A percentile compares a stretch with the other conserved stretches of the same genome.
These are phyloP conservation scores for Backusella tuberculispora DNA, from an alignment of 192 early-diverging fungal genomes.

Conservation along the genomic window DNA sequence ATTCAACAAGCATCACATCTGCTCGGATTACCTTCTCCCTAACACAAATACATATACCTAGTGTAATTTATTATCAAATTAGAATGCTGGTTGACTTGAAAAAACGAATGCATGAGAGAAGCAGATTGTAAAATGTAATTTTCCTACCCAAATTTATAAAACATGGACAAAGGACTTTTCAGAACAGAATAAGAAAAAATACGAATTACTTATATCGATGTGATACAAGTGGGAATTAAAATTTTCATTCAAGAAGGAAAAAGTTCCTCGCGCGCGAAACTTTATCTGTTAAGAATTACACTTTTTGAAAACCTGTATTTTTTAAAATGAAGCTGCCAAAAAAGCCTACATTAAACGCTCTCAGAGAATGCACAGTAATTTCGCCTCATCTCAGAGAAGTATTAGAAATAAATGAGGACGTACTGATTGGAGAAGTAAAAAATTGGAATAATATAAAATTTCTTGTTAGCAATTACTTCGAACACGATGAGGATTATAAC, in stretches of 20 bases:
- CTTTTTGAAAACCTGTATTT: too few relatives aligned
- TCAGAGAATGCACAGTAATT: conserved; percentile 9
- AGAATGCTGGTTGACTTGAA: conserved; percentile 4
- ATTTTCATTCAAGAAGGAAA: too few relatives aligned
- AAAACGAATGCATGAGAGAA: conserved; percentile 1
- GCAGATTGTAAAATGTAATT: conserved; percentile 1
- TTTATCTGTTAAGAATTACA: too few relatives aligned
- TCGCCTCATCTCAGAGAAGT: neutral
- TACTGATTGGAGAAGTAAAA: neutral
- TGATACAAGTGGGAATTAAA: too few relatives aligned
- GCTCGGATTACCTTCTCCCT: conserved; percentile 17
- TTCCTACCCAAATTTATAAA: neutral
- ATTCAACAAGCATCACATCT: neutral
- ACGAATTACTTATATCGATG: too few relatives aligned
- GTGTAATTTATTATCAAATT: neutral
- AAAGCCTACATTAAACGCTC: conserved; percentile 8
- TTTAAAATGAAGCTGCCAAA: conserved; percentile 1
- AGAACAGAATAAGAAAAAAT: neutral
- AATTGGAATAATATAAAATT: conserved; percentile 7
- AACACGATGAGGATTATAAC: conserved; percentile 14
- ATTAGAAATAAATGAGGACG: conserved; percentile 2
- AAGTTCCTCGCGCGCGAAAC: too few relatives aligned
- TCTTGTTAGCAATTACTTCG: conserved; percentile 12
- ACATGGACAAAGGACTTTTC: too few relatives aligned
- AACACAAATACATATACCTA: conserved; percentile 16